Conservation (phyloP, 805 yeast species). For the Nakazawaea peltata region DNA sequence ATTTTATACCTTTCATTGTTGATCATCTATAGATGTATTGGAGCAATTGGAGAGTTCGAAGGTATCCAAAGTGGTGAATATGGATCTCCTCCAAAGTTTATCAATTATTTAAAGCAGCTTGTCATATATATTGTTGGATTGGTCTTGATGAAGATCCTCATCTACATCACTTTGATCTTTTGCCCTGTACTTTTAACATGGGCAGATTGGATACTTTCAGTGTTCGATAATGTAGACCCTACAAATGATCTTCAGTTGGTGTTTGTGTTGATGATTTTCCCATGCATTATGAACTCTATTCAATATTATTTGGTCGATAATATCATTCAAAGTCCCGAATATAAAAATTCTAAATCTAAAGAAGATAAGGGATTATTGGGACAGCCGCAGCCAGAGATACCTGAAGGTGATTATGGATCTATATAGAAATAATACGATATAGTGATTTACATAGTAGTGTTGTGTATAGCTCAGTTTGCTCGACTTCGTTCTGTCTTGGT, state of each 20-base stretch:
- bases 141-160: constrained; percentile 46
- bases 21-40: constrained; percentile 38
- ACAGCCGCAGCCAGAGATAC: not conserved
- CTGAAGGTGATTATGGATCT: constrained; percentile 4
- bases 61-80: constrained; percentile 50
- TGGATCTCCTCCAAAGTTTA: constrained; percentile 56
- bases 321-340: constrained; percentile 53
- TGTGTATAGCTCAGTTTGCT: too few relatives aligned
- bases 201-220: constrained; percentile 69
- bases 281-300: constrained; percentile 63
- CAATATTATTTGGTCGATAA: constrained; percentile 70
- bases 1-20: constrained; percentile 55
- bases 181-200: constrained; percentile 63
- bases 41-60: constrained; percentile 28
- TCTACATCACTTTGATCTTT: constrained; percentile 47
- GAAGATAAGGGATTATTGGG: constrained; percentile 5
- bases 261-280: constrained; percentile 79
- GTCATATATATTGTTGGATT: constrained; percentile 57
- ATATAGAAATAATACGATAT: constrained; percentile 2
- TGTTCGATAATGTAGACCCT: constrained; percentile 64
- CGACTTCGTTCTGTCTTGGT: too few relatives aligned
- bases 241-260: constrained; percentile 73
- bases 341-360: constrained; percentile 17
- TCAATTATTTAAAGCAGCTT: constrained; percentile 67
- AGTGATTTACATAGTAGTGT: too few relatives aligned